phyloP scores from a whole-genome alignment of 305 asterid species.

The Fraxinus ornus region DNA sequence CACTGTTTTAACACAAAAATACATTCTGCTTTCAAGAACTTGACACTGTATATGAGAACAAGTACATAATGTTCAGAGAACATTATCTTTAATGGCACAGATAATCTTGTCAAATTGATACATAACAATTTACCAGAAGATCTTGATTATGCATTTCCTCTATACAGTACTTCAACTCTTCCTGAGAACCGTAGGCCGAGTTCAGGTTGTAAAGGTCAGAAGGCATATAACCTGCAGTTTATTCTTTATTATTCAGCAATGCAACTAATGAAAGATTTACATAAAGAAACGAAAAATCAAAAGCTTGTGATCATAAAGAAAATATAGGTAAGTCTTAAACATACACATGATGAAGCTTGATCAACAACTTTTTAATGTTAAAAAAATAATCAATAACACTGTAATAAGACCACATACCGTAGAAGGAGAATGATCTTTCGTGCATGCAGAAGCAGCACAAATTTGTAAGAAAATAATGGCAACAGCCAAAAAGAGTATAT shows the following conservation, averaged over 20 bases:
- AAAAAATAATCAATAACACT: neutral
- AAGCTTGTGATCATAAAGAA: neutral
- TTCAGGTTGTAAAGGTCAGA: slow-evolving; percentile 51
- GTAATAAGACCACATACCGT: neutral
- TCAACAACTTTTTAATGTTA: neutral
- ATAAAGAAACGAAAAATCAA: neutral
- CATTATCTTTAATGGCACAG: neutral
- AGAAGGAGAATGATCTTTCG: neutral
- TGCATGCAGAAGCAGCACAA: neutral
- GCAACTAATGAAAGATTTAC: slow-evolving; percentile 1
- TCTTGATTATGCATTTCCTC: slow-evolving; percentile 38
- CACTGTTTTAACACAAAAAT: neutral
- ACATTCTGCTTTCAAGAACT: neutral
- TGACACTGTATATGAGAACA: neutral
- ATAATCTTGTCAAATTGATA: neutral
- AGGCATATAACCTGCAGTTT: slow-evolving; percentile 48
- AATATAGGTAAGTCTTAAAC: neutral
- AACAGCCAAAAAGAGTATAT: neutral
- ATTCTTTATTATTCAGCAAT: neutral
- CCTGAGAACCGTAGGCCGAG: slow-evolving; percentile 42
- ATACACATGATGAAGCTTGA: neutral
- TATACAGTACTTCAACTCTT: slow-evolving; percentile 38
- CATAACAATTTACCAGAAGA: slow-evolving; percentile 29
- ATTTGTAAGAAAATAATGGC: slow-evolving; percentile 2
- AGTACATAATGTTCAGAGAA: neutral